Base-by-base conservation (phyloP, 768 basidiomycete genomes). In the Suillus americanus region DNA sequence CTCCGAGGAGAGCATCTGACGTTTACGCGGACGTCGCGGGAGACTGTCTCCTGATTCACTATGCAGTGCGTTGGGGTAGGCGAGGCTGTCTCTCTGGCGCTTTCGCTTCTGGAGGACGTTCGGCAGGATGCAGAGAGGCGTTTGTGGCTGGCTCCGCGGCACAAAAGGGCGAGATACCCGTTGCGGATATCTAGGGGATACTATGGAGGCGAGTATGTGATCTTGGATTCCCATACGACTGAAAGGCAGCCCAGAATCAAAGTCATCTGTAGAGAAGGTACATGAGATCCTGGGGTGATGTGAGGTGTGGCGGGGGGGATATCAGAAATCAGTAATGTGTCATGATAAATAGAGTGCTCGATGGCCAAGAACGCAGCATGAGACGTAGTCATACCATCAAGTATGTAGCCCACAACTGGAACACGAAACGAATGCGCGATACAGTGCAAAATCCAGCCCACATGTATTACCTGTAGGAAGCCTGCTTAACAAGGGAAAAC, bases 391-490 rank as follows among this genome's bases (percentile, higher is more conserved):
- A 35, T 69, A 75, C 76, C 76, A 23, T 75, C 75, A 30, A 75
- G 73, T 38, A 75, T 64, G 51, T 75, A 75, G 41, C 67, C 55
- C 61, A 70, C 18, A n/a, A 77, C 66, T 18, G 74, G 69, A 41
- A 73, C 71, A 23, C 41, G 64, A 51, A 75, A 77, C 0, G 61
- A 65, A 40, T 68, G 61, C 9, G 73, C 66, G 63, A 73, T 59
- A 62, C 76, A 75, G 59, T 76, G 73, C 35, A 57, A 41, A 55
- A 75, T 75, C 75, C 75, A 75, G 4, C 69, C 71, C 13, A 62
- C 76, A 51, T 75, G 76, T 23, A 75, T 68, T 14, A 75, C 75
- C 75, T 75, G 25, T 6, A 14, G 18, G 28, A n/a, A 28, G 20
- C 5, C 7, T 41, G 12, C 40, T 30, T 8, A 41, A 20, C 57